Evolutionary conservation across 257 asterid species (phyloP).

Genomic region (Hygrophila difformis): DNA sequence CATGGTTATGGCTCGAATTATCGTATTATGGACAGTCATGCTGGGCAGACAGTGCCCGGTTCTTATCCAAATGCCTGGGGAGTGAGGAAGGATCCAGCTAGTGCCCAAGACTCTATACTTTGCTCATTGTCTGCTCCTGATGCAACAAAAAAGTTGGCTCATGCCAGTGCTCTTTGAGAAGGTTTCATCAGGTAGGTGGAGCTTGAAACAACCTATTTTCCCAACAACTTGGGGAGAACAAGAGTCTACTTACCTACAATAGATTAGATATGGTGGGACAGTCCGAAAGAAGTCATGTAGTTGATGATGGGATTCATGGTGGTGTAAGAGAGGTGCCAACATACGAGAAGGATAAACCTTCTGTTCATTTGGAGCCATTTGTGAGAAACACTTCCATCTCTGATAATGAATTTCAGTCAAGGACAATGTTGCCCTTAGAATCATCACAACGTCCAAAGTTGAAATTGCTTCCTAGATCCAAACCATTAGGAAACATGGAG

Average conservation of each 20-base stretch:
- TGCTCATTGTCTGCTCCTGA: constrained; percentile 70
- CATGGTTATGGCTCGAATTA: constrained; percentile 31
- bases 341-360: constrained; percentile 35
- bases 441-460: constrained; percentile 66
- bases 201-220: constrained; percentile 44
- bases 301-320: constrained; percentile 38
- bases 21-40: constrained; percentile 37
- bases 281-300: constrained; percentile 41
- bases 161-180: constrained; percentile 94
- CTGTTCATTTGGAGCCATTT: constrained; percentile 28
- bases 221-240: constrained; percentile 30
- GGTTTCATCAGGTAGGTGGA: constrained; percentile 94
- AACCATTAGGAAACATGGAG: constrained; percentile 56
- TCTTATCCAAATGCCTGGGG: constrained; percentile 87
- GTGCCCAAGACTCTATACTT: constrained; percentile 43
- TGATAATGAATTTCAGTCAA: constrained; percentile 25
- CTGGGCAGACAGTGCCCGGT: constrained; percentile 40
- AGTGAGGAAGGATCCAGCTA: constrained; percentile 46
- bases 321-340: constrained; percentile 32
- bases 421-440: constrained; percentile 39
- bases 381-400: constrained; percentile 29
- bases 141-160: constrained; percentile 66
- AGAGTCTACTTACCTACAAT: constrained; percentile 24
- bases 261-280: constrained; percentile 30
- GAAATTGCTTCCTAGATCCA: constrained; percentile 88